A percentile compares a stretch with the other conserved stretches of the same genome.
phyloP scores from a whole-genome alignment of 306 rosid genomes.

The Pyrus bretschneideri region DNA sequence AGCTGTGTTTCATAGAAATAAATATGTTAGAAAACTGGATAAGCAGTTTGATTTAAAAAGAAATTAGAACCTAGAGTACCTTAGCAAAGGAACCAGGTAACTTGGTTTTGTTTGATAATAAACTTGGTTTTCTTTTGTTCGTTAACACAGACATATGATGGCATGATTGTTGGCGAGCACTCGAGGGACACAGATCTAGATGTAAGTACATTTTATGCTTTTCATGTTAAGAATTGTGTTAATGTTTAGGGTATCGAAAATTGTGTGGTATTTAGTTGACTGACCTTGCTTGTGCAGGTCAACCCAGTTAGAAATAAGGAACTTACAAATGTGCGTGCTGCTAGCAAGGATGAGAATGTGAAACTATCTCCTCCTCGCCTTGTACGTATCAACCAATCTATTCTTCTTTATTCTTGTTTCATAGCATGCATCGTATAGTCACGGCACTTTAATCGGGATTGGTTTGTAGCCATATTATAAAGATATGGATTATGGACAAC shows the following conservation, averaged over 20 bases:
- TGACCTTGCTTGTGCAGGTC: constrained; percentile 44
- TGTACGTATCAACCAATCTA: constrained; percentile 44
- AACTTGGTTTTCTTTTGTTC: constrained; percentile 6
- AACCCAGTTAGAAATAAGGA: constrained; percentile 77
- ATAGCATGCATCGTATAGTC: not conserved
- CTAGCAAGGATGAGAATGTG: constrained; percentile 70
- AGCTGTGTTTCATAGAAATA: not conserved
- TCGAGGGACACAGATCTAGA: constrained; percentile 89
- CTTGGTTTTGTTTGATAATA: not conserved
- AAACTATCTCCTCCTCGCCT: constrained; percentile 91
- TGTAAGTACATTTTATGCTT: constrained; percentile 40
- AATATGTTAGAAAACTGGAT: not conserved
- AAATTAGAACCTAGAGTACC: not conserved
- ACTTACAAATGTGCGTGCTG: constrained; percentile 76
- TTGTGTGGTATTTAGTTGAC: constrained; percentile 1
- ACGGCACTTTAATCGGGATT: not conserved
- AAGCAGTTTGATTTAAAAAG: not conserved
- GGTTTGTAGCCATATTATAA: not conserved
- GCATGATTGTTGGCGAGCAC: constrained; percentile 95
- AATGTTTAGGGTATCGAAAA: not conserved
- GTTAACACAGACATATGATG: constrained; percentile 79
- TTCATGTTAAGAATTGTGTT: constrained; percentile 9
- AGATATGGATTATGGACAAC: not conserved
- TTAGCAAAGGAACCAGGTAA: not conserved
- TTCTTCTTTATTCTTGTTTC: not conserved